These are phyloP conservation scores for Psidium friedrichsthalianum DNA, from an alignment of 345 rosid genomes.

Conservation along the genomic window DNA sequence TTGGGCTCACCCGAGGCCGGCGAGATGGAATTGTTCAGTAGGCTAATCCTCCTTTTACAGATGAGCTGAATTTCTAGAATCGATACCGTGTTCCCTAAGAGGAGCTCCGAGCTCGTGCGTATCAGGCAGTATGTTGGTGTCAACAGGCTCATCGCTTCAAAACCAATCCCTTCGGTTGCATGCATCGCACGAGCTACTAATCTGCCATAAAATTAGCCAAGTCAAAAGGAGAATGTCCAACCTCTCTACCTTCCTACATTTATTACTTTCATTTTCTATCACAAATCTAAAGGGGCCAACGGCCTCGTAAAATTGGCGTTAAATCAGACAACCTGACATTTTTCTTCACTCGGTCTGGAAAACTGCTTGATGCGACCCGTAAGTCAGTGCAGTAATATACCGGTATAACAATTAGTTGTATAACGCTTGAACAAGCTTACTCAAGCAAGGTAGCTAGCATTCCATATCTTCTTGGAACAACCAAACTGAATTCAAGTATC, in stretches of 20 bases:
- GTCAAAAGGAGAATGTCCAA: neutral
- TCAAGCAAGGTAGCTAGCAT: neutral
- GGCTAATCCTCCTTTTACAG: neutral
- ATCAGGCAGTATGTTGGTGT: neutral
- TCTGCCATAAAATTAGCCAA: neutral
- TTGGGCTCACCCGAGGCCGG: too few species aligned
- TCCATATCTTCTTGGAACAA: neutral
- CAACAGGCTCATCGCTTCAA: neutral
- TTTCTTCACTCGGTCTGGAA: neutral
- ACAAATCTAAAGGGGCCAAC: neutral
- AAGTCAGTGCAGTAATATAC: neutral
- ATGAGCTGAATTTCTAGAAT: too few species aligned
- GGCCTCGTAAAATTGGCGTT: neutral
- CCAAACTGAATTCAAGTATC: neutral
- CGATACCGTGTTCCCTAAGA: too few species aligned
- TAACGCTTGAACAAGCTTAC: neutral
- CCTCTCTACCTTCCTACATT: neutral
- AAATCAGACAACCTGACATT: neutral
- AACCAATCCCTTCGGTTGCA: neutral
- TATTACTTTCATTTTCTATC: neutral
- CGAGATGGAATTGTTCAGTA: neutral
- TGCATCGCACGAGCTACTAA: neutral
- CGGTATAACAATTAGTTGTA: neutral
- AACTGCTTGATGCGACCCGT: neutral
- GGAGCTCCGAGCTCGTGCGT: accelerated